Base-by-base conservation (phyloP, 805 yeast species). In the Saccharomyces jurei region DNA sequence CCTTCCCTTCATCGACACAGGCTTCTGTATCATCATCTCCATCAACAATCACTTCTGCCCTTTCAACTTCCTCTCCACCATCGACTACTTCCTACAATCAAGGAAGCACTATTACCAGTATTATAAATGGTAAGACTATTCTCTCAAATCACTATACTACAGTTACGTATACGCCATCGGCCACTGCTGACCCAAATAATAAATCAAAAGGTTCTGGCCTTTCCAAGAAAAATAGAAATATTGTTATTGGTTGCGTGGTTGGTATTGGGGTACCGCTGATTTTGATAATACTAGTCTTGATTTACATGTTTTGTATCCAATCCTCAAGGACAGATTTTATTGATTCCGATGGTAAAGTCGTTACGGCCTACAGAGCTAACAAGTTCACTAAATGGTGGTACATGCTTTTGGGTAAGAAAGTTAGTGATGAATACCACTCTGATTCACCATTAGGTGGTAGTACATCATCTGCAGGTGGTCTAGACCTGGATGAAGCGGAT, bases 251-350 rank as follows among this genome's bases (percentile, higher is more conserved):
- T 30, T 82, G 82, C 54, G 84, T 81, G 17, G 85, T 84, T 10
- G 89, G 89, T 56, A 77, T 85, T 14, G 87, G 87, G 52, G 81
- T 83, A 0, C 86, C 90, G 2, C 62, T 78, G 0, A 63, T 82
- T 1, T 49, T 68, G 5, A 56, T 55, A 2, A 41, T 55, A 2
- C 14, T 52, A 10, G 57, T 58, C 14, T 11, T 67, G 22, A 32
- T 66, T 4, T 64, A 64, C 50, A 41, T 62, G 17, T 64, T 56
- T 51, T 63, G 63, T 36, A 52, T 63, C n/a, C 58, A 58, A 57
- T 52, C 64, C 10, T 64, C 60, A 47, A 66, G 58, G 48, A 60
- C 65, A 3, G 63, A 65, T 48, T 67, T 65, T 49, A 63, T 67
- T 49, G 65, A 67, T 53, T 64, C 70, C 6, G 66, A 67, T 47